phyloP scores from a whole-genome alignment of 805 yeast species.

The Candida qinlingensis region DNA sequence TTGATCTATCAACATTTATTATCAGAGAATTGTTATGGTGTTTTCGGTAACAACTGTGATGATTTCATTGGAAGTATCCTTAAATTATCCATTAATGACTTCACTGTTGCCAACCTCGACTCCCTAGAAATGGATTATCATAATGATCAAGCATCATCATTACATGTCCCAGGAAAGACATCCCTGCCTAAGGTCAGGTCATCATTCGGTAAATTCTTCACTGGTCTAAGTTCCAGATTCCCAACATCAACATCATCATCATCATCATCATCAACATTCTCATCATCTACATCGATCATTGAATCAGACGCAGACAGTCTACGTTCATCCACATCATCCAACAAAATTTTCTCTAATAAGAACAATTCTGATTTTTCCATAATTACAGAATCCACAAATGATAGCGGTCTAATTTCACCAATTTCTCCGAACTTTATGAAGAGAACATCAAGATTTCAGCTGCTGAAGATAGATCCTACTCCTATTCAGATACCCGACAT shows the following conservation, averaged over 20 bases:
- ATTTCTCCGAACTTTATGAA: not conserved
- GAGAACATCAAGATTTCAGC: slow-evolving; percentile 5
- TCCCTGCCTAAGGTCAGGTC: slow-evolving; percentile 1
- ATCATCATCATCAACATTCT: slow-evolving; percentile 8
- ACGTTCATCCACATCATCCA: slow-evolving; percentile 1
- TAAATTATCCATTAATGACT: slow-evolving; percentile 12
- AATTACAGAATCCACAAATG: not conserved
- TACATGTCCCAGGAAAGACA: not conserved
- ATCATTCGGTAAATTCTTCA: slow-evolving; percentile 7
- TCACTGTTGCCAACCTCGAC: slow-evolving; percentile 7
- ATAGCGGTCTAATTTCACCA: not conserved
- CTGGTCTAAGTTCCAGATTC: slow-evolving; percentile 3
- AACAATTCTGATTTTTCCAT: slow-evolving; percentile 15
- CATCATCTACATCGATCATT: slow-evolving; percentile 8
- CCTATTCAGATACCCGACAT: not conserved
- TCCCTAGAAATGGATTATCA: slow-evolving; percentile 6
- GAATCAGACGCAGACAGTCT: slow-evolving; percentile 8
- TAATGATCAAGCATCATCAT: not conserved
- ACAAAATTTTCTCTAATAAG: slow-evolving; percentile 8
- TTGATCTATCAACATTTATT: slow-evolving; percentile 35
- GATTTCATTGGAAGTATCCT: slow-evolving; percentile 28
- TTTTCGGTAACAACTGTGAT: slow-evolving; percentile 32
- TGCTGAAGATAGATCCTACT: slow-evolving; percentile 1
- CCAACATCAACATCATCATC: slow-evolving; percentile 9
- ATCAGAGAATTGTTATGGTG: slow-evolving; percentile 38